A percentile compares a stretch with the other conserved stretches of the same genome.
Evolutionary conservation across 208 protist species (phyloP).

Genomic region (Acanthamoeba sp.): DNA sequence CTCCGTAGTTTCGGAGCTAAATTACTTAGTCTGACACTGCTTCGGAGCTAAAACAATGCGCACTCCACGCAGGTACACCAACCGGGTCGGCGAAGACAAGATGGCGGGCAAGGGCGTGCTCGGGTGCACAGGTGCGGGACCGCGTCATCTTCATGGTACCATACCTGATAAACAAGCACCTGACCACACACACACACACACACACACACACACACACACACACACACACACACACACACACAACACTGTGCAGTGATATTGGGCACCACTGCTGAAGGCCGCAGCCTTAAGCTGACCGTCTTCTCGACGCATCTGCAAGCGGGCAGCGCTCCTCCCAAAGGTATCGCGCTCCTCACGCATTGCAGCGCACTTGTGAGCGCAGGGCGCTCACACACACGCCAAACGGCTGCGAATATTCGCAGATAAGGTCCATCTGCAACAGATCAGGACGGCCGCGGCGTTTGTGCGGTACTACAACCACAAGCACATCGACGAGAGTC

Average conservation of each 20-base stretch:
- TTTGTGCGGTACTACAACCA: conserved; percentile 22
- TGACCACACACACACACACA: too few species aligned
- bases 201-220: too few species aligned
- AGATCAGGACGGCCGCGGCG: background rate
- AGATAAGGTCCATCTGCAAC: conserved; percentile 25
- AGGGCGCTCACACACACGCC: background rate
- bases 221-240: too few species aligned
- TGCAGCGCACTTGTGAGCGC: too few species aligned
- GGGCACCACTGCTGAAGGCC: background rate
- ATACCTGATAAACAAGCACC: too few species aligned
- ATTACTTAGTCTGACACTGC: background rate
- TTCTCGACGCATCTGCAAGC: conserved; percentile 31
- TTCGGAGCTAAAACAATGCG: background rate
- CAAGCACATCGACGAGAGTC: background rate
- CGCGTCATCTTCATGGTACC: background rate
- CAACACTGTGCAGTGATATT: conserved; percentile 7
- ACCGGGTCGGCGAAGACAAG: background rate
- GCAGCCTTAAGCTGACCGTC: background rate
- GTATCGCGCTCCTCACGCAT: background rate
- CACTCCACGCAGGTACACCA: background rate
- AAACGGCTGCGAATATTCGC: background rate
- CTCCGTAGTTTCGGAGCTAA: background rate
- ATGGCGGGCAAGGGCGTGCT: conserved; percentile 47
- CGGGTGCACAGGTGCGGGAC: background rate
- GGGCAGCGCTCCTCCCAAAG: background rate